Conservation (phyloP, 345 rosid genomes). For the Raphanus sativus region DNA sequence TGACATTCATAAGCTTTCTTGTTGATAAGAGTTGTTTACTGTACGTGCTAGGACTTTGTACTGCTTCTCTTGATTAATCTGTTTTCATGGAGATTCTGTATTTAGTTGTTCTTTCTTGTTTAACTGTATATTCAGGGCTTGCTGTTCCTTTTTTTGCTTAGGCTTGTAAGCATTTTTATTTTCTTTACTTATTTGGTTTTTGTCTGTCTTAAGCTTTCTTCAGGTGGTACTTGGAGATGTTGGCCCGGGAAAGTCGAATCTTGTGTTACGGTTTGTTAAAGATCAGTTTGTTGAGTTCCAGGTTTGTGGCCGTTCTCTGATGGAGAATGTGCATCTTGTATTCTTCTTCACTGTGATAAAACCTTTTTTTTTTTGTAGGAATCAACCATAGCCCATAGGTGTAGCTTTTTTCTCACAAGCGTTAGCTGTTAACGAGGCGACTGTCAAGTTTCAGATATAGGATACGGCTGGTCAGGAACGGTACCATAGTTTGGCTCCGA, state of each 20-base stretch:
- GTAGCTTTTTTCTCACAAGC: constrained; percentile 98
- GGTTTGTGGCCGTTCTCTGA: constrained; percentile 32
- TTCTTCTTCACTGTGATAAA: not conserved
- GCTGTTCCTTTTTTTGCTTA: no score
- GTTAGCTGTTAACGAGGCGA: constrained; percentile 83
- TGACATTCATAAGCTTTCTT: no score
- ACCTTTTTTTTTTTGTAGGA: constrained; percentile 49
- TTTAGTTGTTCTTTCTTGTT: no score
- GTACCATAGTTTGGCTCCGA: constrained; percentile 92
- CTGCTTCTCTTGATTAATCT: no score
- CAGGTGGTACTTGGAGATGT: constrained; percentile 97
- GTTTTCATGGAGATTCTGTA: no score
- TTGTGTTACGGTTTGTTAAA: constrained; percentile 84
- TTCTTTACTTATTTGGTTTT: constrained; percentile 9
- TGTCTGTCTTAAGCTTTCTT: not conserved
- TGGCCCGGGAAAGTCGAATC: constrained; percentile 93
- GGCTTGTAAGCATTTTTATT: not conserved
- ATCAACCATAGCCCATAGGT: constrained; percentile 69
- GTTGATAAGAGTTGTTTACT: no score
- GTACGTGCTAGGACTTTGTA: no score
- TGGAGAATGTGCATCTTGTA: not conserved
- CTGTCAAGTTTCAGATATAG: constrained; percentile 98
- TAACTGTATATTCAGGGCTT: no score
- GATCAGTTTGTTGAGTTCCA: constrained; percentile 95
- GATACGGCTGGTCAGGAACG: constrained; percentile 99